Base-by-base conservation (phyloP, 192 early-diverging fungal species). In the Diversispora epigaea region DNA sequence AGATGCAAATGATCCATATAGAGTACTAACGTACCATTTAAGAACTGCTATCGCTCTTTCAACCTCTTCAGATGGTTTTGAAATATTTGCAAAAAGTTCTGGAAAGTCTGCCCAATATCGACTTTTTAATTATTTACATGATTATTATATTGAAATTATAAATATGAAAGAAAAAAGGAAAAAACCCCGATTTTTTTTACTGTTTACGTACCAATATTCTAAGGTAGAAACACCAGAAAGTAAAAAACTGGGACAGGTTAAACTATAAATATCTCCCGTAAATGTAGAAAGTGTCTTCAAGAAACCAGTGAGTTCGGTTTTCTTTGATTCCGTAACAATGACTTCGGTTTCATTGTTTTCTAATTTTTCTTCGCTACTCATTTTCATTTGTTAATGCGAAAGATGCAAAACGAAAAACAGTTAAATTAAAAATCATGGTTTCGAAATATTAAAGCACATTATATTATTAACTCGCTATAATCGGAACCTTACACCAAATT, bases 181-280 rank as follows among this genome's bases (percentile, higher is more conserved):
- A 9, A 73, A 62, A 40, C 6, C 11, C 11, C 32, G 44, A 55
- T 21, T 9, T 58, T 43, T 47, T 32, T 25, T n/a, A n/a, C n/a
- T n/a, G 15, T 5, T 22, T 15, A 80, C 79, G 75, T 81, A 84
- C 89, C 84, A 89, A 81, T 94, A 94, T 74, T 94, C 93, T 43
- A 94, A 85, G 52, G 93, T 80, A 73, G 92, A 93, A 64, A 88
- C 87, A 67, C 91, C 91, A 61, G 88, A 89, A 47, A 94, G 81
- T 8, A 94, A 76, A 73, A 93, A 94, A 50, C 90, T 89, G 58
- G 93, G 93, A 77, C 91, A 92, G 3, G 93, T 93, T 60, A 94
- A 81, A 62, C 86, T 86, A 9, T 91, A 92, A 39, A 94, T 84
- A 70, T 94, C 93, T 55, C 93, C 93, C 15, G 93, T 92, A 70